phyloP scores from a whole-genome alignment of 2,329 filamentous ascomycete species.

The Fusarium oligoseptatum region DNA sequence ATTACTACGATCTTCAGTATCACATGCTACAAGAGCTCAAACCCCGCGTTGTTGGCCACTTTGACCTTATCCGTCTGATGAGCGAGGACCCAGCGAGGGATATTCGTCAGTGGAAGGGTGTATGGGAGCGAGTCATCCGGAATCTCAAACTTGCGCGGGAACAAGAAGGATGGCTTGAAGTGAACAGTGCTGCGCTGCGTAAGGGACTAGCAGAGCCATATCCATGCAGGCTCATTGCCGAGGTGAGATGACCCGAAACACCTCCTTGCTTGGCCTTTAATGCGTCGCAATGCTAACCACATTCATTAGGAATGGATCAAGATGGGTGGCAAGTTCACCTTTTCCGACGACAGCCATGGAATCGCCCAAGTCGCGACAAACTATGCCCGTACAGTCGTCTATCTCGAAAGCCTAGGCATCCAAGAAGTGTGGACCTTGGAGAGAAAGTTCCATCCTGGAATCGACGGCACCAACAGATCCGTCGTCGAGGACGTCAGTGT shows the following conservation, averaged over 20 bases:
- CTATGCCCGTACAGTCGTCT: slow-evolving; percentile 78
- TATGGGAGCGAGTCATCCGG: slow-evolving; percentile 81
- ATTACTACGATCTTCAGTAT: slow-evolving; percentile 90
- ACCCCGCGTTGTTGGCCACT: slow-evolving; percentile 90
- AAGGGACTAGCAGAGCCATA: slow-evolving; percentile 95
- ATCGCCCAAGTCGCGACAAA: slow-evolving; percentile 89
- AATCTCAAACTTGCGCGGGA: slow-evolving; percentile 79
- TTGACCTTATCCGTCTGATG: slow-evolving; percentile 89
- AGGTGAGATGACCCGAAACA: slow-evolving; percentile 63
- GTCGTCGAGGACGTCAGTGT: slow-evolving; percentile 60
- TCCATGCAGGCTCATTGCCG: slow-evolving; percentile 81
- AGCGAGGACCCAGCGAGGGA: slow-evolving; percentile 76
- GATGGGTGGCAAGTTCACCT: slow-evolving; percentile 84
- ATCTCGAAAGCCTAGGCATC: slow-evolving; percentile 76
- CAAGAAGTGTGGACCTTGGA: slow-evolving; percentile 70
- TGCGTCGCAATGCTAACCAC: slow-evolving; percentile 7
- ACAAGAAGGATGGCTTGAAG: slow-evolving; percentile 87
- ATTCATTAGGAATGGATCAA: slow-evolving; percentile 73
- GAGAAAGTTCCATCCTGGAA: slow-evolving; percentile 51
- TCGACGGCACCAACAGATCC: slow-evolving; percentile 49
- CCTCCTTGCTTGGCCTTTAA: not conserved
- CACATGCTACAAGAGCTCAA: slow-evolving; percentile 80
- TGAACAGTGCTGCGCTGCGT: slow-evolving; percentile 87
- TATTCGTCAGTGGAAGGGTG: slow-evolving; percentile 67
- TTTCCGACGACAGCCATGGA: slow-evolving; percentile 96